Evolutionary conservation across 768 basidiomycete genomes (phyloP), one percentile per base, ranked within the genome.

Genomic region (Lanmaoa pseudosensibilis): DNA sequence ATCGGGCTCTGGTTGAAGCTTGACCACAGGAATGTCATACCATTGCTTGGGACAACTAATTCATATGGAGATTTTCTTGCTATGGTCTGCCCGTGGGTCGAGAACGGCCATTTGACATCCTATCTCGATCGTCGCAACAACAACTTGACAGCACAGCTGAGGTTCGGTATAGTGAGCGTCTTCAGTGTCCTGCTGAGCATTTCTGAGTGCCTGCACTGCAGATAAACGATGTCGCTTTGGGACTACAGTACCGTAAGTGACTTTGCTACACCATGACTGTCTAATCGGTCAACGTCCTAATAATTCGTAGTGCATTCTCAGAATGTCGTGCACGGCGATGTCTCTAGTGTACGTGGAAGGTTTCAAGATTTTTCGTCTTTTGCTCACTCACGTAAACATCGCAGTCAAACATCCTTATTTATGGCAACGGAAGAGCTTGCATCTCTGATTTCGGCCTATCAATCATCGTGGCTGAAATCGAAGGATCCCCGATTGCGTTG

Each of bases 371-470:
- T 56, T 12, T 1, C 13, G 3, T 27, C 12, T 46, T 38, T 32
- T 40, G 2, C 10, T 9, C 1, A 15, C 44, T 50, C 6, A 55
- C 27, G 15, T 40, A 4, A 23, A 12, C 2, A 18, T 32, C 19
- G 5, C 38, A 71, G 79, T 73, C 78, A 0, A 83, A 83, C 47
- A 68, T 83, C 45, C 74, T 82, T 6, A 71, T 83, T 34, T 66
- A 77, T 52, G 69, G 68, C 41, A 65, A 75, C 18, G 74, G 75
- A 21, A 74, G 74, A 32, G 79, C 75, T 1, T 74, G 74, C 27
- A 63, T 83, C 9, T 72, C 73, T 32, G 80, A 82, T 55, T 80
- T 82, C 51, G 80, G 80, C 4, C 60, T 82, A 2, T 81, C 79
- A 3, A 73, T 66, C 21, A 65, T 81, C 50, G 58, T 71, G 34